Conservation (phyloP, 495 filamentous ascomycete genomes). For the Daldinia bambusicola region DNA sequence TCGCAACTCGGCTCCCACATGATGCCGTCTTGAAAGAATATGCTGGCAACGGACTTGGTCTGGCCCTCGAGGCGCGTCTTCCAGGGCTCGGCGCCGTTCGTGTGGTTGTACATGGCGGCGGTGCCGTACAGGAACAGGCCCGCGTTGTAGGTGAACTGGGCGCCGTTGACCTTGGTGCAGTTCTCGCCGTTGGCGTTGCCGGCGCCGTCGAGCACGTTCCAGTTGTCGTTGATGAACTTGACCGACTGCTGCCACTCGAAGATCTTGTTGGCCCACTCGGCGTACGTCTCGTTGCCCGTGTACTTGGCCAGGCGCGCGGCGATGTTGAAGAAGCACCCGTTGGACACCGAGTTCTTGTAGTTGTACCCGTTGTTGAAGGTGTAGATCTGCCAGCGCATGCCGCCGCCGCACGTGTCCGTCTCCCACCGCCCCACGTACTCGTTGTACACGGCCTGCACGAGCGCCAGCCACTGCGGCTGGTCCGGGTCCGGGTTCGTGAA, state of each 20-base stretch:
- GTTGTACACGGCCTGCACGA: slow-evolving; percentile 84
- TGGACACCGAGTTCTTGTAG: slow-evolving; percentile 79
- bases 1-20: slow-evolving; percentile 72
- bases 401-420: slow-evolving; percentile 72
- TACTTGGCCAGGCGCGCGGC: slow-evolving; percentile 75
- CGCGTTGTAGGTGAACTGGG: slow-evolving; percentile 78
- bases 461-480: slow-evolving; percentile 77
- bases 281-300: slow-evolving; percentile 75
- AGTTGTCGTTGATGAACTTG: slow-evolving; percentile 59
- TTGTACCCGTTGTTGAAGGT: slow-evolving; percentile 80
- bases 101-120: slow-evolving; percentile 74
- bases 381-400: slow-evolving; percentile 86
- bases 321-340: slow-evolving; percentile 77
- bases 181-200: slow-evolving; percentile 55
- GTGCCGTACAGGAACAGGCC: slow-evolving; percentile 77
- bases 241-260: slow-evolving; percentile 72
- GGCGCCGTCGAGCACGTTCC: slow-evolving; percentile 70
- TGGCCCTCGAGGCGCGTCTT: slow-evolving; percentile 62
- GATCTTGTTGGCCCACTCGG: slow-evolving; percentile 73
- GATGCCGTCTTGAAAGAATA: slow-evolving; percentile 63
- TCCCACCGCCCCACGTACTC: slow-evolving; percentile 77
- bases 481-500: slow-evolving; percentile 67
- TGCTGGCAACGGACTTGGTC: slow-evolving; percentile 58
- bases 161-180: slow-evolving; percentile 58
- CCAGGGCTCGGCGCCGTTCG: slow-evolving; percentile 64